Conservation (phyloP, 2,329 filamentous ascomycete species). For the Coniochaeta ligniaria region DNA sequence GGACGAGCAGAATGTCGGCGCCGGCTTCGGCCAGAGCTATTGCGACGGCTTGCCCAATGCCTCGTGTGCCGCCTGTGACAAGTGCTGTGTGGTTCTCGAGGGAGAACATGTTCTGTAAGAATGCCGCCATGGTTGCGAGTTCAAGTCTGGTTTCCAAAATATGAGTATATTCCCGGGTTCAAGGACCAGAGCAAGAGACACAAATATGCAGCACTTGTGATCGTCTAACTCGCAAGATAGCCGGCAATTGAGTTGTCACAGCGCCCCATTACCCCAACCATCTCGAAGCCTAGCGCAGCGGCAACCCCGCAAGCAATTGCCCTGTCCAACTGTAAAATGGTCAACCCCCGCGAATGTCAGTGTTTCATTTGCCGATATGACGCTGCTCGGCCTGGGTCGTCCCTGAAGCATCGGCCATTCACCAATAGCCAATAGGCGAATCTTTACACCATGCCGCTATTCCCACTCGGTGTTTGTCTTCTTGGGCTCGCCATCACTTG, state of each 20-base stretch:
- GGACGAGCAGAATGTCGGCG: conserved; percentile 47
- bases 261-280: neutral
- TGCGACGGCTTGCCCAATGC: conserved; percentile 51
- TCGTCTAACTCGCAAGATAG: too few relatives aligned
- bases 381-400: neutral
- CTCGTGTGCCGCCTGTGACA: conserved; percentile 49
- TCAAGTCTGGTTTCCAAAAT: neutral
- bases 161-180: too few relatives aligned
- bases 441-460: neutral
- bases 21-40: conserved; percentile 52
- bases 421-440: neutral
- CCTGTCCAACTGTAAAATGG: neutral
- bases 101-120: conserved; percentile 36
- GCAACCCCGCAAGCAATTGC: neutral
- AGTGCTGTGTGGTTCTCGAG: conserved; percentile 50
- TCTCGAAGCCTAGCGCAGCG: neutral
- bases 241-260: neutral
- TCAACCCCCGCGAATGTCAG: neutral
- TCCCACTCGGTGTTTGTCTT: neutral
- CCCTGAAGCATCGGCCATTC: neutral
- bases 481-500: neutral
- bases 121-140: conserved; percentile 5
- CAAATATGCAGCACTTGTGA: too few relatives aligned
- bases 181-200: too few relatives aligned
- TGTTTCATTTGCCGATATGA: neutral